Evolutionary conservation across 768 basidiomycete genomes (phyloP), one percentile per base, ranked within the genome.

Genomic region (Dentipellis fragilis): DNA sequence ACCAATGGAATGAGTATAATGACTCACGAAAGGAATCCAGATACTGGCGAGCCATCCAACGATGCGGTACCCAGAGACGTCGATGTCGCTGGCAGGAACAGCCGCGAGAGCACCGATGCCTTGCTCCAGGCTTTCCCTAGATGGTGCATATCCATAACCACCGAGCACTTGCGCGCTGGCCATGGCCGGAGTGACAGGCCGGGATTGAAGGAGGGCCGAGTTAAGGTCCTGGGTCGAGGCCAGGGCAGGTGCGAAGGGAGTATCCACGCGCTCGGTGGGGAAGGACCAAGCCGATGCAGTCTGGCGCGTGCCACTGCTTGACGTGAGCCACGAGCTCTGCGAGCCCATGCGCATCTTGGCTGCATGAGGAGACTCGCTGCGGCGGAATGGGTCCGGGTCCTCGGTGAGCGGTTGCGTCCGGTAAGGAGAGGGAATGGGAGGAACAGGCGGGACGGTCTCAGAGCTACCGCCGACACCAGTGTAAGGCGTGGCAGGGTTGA

Each of bases 291-390:
- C 76, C 21, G 86, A 80, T 19, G 82, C 55, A 0, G 83, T 81
- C 12, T 73, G 69, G 46, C 79, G 80, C 10, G 83, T 79, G 10
- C 74, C 80, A 46, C 79, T 73, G 7, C 77, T 76, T 3, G 84
- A 85, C 0, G 84, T 84, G 55, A 89, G 66, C 87, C 87, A 89
- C 4, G 87, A 89, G 16, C 73, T 80, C 65, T 86, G 84, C 7
- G 86, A 87, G 9, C 76, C 82, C 17, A 81, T 65, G 35, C 84
- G 80, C 35, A 66, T 66, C 40, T 77, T 79, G 37, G 73, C 74
- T 45, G 71, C 65, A 9, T 72, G 69, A 36, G 68, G 66, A 8
- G 80, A 78, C 19, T 70, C 66, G 48, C 80, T 77, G 35, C 80
- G 78, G 52, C 80, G 73, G 73, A 88, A 86, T 9, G 83, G 85